phyloP scores from a whole-genome alignment of 1,139 yeast species.

The Scheffersomyces titani region DNA sequence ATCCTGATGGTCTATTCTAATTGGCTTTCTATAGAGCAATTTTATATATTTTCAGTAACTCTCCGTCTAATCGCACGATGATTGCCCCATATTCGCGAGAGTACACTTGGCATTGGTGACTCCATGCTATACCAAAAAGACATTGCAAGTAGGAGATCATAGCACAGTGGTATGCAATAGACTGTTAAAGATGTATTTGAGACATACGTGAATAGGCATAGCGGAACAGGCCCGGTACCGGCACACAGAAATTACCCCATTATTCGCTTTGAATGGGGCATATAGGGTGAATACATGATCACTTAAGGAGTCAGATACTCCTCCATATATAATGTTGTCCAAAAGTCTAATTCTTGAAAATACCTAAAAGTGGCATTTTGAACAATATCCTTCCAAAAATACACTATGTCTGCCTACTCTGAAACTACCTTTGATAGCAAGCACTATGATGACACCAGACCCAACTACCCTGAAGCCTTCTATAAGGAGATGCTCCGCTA shows the following conservation, averaged over 20 bases:
- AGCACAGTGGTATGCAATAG: not conserved
- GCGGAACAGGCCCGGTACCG: not conserved
- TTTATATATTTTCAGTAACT: no score
- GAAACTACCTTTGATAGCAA: slow-evolving; percentile 32
- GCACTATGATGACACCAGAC: slow-evolving; percentile 41
- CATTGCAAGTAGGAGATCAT: not conserved
- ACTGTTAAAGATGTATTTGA: not conserved
- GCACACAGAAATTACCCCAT: not conserved
- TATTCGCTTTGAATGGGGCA: not conserved
- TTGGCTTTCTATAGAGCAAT: not conserved
- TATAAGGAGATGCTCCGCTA: slow-evolving; percentile 31
- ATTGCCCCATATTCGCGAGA: not conserved
- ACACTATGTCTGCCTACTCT: slow-evolving; percentile 39
- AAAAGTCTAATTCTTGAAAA: not conserved
- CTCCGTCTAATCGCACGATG: not conserved
- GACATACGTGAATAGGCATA: not conserved
- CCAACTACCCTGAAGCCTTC: slow-evolving; percentile 35
- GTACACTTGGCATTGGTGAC: not conserved
- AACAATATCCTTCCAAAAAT: not conserved
- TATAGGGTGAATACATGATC: not conserved
- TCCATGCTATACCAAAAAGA: not conserved
- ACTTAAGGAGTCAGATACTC: not conserved
- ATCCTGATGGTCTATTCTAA: not conserved
- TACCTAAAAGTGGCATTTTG: not conserved
- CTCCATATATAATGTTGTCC: not conserved